Evolutionary conservation across 2,329 filamentous ascomycete species (phyloP), one percentile per base, ranked within the genome.

Genomic region (Periconia sp.): DNA sequence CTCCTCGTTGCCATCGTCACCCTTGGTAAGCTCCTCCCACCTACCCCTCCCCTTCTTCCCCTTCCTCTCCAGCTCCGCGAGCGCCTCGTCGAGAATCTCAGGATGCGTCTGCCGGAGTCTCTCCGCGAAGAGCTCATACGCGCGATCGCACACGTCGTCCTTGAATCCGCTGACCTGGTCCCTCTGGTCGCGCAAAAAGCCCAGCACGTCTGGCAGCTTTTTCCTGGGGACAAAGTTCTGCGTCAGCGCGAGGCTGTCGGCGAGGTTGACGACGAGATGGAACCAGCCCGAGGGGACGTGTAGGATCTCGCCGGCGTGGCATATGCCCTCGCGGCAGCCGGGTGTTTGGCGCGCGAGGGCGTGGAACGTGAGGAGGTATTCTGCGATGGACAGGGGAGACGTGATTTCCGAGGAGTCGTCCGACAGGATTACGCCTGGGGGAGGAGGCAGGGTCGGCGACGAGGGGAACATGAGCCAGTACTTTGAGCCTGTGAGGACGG

Each of bases 381-480:
- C 92, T n/a, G 92, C 90, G 57, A 97, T 96, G 71, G 89, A 95
- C 9, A 97, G 80, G 1, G 92, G 94, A 39, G 87, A 91, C 0
- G 92, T 97, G 36, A 97, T 92, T 71, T 97, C 92, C 63, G 89
- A 92, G 64, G 89, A 87, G 64, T 97, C 94, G 26, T 85, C 79
- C 4, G 89, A 95, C 29, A 96, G 89, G 58, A 87, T 95, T 25
- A 97, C 92, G 3, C 92, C 92, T 0, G 92, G 92, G 5, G 94
- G 91, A 3, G 85, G 78, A 0, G 84, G 81, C 5, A 79, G 66
- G 13, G 73, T 73, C 1, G 76, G 68, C 0, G 83, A 83, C 0
- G 88, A 87, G 0, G 90, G 91, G 63, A 97, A 97, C 90, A 97
- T 95, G 68, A 97, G 92, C 92, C 94, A 97, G 76, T 97, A 97